Evolutionary conservation across 768 basidiomycete species (phyloP).

Genomic region (Rickenella mellea): DNA sequence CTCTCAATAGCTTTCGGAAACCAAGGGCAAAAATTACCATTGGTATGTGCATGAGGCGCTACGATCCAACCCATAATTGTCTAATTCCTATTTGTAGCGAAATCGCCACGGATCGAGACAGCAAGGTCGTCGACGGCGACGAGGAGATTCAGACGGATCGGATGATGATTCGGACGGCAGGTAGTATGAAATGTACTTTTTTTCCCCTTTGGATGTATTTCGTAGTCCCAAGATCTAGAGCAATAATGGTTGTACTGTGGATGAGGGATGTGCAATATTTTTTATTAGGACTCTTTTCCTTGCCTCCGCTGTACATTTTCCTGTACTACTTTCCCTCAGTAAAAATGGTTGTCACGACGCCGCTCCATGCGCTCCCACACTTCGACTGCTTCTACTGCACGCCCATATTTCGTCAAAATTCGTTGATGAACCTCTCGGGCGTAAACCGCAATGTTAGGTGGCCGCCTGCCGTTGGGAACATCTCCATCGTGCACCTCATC

Average conservation of each 20-base stretch:
- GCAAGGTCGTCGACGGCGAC: constrained; percentile 43
- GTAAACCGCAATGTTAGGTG: too few species aligned
- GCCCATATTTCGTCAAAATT: constrained; percentile 44
- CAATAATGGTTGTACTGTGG: neutral
- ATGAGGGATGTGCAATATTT: too few species aligned
- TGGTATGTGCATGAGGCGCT: constrained; percentile 42
- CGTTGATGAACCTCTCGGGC: constrained; percentile 30
- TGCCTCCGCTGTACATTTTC: neutral
- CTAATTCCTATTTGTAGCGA: constrained; percentile 35
- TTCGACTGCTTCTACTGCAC: constrained; percentile 23
- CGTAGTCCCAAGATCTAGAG: neutral
- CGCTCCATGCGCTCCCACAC: too few species aligned
- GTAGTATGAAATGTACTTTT: constrained; percentile 10
- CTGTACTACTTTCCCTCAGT: too few species aligned
- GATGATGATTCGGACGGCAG: constrained; percentile 62
- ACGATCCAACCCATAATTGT: constrained; percentile 14
- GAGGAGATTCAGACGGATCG: constrained; percentile 50
- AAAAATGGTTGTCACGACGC: too few species aligned
- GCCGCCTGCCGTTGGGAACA: too few species aligned
- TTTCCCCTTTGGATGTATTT: constrained; percentile 6
- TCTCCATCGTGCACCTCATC: too few species aligned
- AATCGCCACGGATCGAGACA: constrained; percentile 73
- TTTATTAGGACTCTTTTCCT: neutral
- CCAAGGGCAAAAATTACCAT: constrained; percentile 81
- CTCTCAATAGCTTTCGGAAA: constrained; percentile 83